phyloP scores from a whole-genome alignment of 805 yeast genomes.

The Sugiyamaella qingdaonensis region DNA sequence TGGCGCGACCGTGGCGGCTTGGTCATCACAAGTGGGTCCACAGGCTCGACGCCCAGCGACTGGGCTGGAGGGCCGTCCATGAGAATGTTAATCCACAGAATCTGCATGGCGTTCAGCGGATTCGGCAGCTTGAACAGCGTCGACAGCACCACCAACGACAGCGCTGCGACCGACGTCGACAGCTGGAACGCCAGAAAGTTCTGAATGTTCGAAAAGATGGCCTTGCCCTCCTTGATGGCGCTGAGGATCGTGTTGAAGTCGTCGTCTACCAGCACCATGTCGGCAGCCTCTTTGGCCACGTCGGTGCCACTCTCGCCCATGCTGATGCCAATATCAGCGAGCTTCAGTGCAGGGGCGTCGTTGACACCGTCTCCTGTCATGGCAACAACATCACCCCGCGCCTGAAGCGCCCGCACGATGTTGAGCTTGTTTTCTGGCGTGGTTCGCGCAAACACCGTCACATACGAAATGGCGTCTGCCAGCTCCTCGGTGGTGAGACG shows the following conservation, averaged over 20 bases:
- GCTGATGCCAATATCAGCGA: constrained; percentile 60
- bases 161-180: constrained; percentile 93
- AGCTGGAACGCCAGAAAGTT: constrained; percentile 92
- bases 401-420: constrained; percentile 75
- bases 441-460: constrained; percentile 89
- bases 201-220: constrained; percentile 92
- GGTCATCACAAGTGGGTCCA: constrained; percentile 90
- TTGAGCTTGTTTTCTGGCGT: constrained; percentile 91
- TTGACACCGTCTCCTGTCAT: constrained; percentile 67
- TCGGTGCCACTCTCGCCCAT: constrained; percentile 93
- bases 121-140: constrained; percentile 86
- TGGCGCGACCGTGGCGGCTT: constrained; percentile 91
- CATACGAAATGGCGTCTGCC: constrained; percentile 70
- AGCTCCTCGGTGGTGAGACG: constrained; percentile 66
- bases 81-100: constrained; percentile 91
- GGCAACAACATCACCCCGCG: constrained; percentile 50
- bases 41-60: constrained; percentile 95
- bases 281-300: constrained; percentile 97
- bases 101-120: constrained; percentile 97
- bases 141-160: constrained; percentile 80
- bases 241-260: constrained; percentile 90
- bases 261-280: constrained; percentile 95
- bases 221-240: constrained; percentile 97
- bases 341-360: constrained; percentile 60
- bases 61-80: constrained; percentile 99